Evolutionary conservation across 2,329 filamentous ascomycete species (phyloP).

Genomic region (Fusarium burgessii): DNA sequence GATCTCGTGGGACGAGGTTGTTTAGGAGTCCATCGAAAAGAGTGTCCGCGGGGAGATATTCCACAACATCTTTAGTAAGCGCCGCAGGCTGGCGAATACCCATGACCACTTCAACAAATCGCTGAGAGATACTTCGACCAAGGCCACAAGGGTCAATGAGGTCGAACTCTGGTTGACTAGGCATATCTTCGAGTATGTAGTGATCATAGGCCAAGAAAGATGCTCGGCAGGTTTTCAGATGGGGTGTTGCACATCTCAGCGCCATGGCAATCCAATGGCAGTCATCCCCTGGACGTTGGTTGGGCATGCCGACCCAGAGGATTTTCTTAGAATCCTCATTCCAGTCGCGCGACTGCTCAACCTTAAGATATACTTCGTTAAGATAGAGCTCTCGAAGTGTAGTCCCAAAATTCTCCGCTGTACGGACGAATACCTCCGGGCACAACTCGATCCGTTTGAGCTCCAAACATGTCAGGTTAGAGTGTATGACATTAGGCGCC

Average conservation of each 20-base stretch:
- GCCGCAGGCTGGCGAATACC: constrained; percentile 55
- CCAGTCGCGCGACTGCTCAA: constrained; percentile 51
- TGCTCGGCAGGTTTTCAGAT: constrained; percentile 58
- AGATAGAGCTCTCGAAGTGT: constrained; percentile 60
- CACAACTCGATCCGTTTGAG: constrained; percentile 57
- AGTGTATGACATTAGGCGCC: constrained; percentile 51
- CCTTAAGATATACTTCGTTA: constrained; percentile 60
- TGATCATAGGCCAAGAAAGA: constrained; percentile 59
- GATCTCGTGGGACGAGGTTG: constrained; percentile 44
- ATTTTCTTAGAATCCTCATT: constrained; percentile 51
- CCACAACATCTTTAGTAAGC: constrained; percentile 50
- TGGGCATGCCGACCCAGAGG: constrained; percentile 61
- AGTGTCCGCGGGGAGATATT: constrained; percentile 50
- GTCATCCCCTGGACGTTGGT: constrained; percentile 53
- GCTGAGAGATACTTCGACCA: constrained; percentile 56
- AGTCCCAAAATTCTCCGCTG: constrained; percentile 51
- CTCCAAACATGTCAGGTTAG: constrained; percentile 58
- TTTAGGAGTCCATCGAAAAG: constrained; percentile 44
- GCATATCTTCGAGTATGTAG: constrained; percentile 51
- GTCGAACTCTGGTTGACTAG: constrained; percentile 53
- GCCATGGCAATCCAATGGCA: constrained; percentile 58
- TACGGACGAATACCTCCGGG: constrained; percentile 52
- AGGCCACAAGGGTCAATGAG: constrained; percentile 57
- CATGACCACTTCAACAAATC: constrained; percentile 60
- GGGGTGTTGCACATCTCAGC: constrained; percentile 52